Base-by-base conservation (phyloP, 2,329 filamentous ascomycete species). In the Bipolaris cookei region DNA sequence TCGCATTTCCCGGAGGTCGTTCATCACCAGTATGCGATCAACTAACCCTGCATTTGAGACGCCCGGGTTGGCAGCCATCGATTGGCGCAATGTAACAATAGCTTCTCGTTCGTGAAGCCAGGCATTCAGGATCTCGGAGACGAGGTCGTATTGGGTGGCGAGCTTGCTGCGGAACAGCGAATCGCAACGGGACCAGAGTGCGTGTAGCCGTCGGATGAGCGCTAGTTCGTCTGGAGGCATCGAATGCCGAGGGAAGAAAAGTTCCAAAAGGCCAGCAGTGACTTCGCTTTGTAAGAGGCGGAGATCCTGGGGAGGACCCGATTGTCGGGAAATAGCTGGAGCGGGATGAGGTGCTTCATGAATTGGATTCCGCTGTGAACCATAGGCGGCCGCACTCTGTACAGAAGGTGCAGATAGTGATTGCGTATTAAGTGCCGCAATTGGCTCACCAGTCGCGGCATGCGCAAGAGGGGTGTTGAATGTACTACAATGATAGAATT, bases 21-120 rank as follows among this genome's bases (percentile, higher is more conserved):
- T 75, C 66, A 75, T 70, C 0, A 71, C 71, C 0, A 75, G 58
- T 1, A 75, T 58, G 0, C 71, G 67, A 32, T 74, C 72, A 13
- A 71, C 65, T n/a, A 74, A 62, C 30, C 67, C 72, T 1, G 65
- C 44, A 14, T 66, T 61, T 2, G 52, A 58, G 6, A 71, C 59
- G 13, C 70, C 69, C 7, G 72, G 70, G 13, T 65, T 62, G 5
- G 59, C 50, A 0, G 66, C 59, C 42, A 75, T 55, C 1, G 63
- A 56, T 43, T 69, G 66, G 1, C 64, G 63, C 1, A 75, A 60
- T 18, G 65, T 63, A 32, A 53, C 58, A 8, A 75, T 73, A 10
- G 68, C 71, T 25, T 66, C 63, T 7, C 73, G 64, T 44, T 74
- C 71, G 35, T 65, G 61, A 5, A 74, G 63, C 73, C 73, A 75